These are phyloP conservation scores for Babesia gibsoni DNA, from an alignment of 169 alveolate genomes.

Conservation along the genomic window DNA sequence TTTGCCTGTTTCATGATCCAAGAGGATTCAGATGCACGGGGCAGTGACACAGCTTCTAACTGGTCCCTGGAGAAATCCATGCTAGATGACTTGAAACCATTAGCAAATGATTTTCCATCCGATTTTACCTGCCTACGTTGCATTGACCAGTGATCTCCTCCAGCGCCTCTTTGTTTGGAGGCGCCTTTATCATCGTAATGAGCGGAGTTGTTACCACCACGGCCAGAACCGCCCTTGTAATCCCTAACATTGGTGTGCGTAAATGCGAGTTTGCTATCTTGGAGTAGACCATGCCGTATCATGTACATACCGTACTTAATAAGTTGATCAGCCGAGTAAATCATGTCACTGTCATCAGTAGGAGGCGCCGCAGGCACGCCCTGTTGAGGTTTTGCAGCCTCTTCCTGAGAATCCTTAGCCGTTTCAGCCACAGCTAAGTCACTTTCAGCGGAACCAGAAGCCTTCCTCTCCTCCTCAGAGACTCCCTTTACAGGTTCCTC, in stretches of 20 bases:
- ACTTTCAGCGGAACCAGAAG: conserved; percentile 42
- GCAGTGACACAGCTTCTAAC: conserved; percentile 25
- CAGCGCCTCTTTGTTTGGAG: conserved; percentile 16
- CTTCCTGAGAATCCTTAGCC: too few species aligned
- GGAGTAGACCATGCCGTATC: neutral
- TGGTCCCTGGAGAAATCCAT: conserved; percentile 55
- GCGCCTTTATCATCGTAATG: conserved; percentile 18
- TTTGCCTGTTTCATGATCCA: conserved; percentile 72
- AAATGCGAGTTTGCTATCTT: conserved; percentile 6
- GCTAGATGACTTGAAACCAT: conserved; percentile 9
- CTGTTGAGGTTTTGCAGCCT: too few species aligned
- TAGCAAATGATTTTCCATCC: conserved; percentile 17
- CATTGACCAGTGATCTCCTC: conserved; percentile 35
- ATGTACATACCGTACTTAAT: conserved; percentile 24
- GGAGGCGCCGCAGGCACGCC: too few species aligned
- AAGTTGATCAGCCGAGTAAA: conserved; percentile 7
- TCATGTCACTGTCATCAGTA: conserved; percentile 38
- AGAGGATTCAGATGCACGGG: conserved; percentile 65
- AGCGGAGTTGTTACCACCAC: neutral
- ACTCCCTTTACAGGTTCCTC: conserved; percentile 14
- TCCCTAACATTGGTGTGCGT: neutral
- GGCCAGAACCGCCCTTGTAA: neutral
- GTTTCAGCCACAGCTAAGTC: too few species aligned
- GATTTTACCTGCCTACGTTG: neutral
- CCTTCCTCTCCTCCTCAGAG: conserved; percentile 13